A percentile compares a stretch with the other conserved stretches of the same genome.
Conservation (phyloP, 2,329 filamentous ascomycete genomes). For the Penicillium janthinellum region DNA sequence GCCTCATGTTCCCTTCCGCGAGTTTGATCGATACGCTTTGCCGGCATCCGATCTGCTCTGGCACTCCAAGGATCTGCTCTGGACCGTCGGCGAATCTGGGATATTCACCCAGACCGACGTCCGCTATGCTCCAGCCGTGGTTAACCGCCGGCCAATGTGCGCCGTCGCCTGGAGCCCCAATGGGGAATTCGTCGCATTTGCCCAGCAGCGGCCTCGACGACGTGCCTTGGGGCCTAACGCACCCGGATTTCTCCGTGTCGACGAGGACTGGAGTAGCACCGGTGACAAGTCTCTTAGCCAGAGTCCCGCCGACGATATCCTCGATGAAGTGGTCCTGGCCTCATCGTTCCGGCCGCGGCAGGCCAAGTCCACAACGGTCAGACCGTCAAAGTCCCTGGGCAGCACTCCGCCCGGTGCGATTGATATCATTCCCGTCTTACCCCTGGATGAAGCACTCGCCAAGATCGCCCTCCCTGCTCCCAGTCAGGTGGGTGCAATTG, state of each 20-base stretch:
- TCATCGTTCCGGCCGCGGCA: conserved; percentile 52
- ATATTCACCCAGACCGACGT: conserved; percentile 65
- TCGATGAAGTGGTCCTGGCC: conserved; percentile 59
- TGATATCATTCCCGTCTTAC: conserved; percentile 50
- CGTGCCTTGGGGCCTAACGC: conserved; percentile 45
- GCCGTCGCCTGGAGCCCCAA: conserved; percentile 60
- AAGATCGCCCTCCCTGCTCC: conserved; percentile 44
- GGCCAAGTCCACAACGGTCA: conserved; percentile 48
- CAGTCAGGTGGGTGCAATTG: conserved; percentile 53
- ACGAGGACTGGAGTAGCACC: conserved; percentile 47
- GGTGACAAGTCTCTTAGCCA: conserved; percentile 53
- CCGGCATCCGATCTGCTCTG: conserved; percentile 63
- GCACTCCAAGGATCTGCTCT: conserved; percentile 65
- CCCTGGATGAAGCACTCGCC: conserved; percentile 54
- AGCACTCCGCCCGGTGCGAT: conserved; percentile 56
- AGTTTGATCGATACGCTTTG: conserved; percentile 58
- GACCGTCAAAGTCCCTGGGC: conserved; percentile 55
- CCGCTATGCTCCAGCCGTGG: conserved; percentile 60
- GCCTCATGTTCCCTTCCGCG: conserved; percentile 63
- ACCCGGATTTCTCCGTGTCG: conserved; percentile 43
- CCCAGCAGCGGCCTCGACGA: conserved; percentile 53
- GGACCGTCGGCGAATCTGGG: conserved; percentile 64
- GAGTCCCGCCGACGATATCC: conserved; percentile 59
- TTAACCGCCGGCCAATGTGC: conserved; percentile 59
- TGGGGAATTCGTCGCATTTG: conserved; percentile 58